Conservation (phyloP, 257 asterid genomes). For the Solanum sejunctum region DNA sequence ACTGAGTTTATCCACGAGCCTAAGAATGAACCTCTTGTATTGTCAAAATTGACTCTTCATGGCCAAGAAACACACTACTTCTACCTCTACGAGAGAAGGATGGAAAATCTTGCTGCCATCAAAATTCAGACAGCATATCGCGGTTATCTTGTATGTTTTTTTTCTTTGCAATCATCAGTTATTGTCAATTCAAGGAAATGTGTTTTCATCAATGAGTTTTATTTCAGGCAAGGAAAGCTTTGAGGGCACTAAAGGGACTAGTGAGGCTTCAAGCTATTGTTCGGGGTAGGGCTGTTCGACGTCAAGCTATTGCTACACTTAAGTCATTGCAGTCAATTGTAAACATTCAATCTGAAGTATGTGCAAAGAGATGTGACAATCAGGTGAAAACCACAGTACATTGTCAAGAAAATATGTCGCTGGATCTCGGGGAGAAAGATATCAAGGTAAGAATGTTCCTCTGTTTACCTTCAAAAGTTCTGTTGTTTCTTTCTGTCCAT, state of each 20-base stretch:
- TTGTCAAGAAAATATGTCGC: conserved; percentile 23
- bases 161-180: background rate
- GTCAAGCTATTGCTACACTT: conserved; percentile 71
- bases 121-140: conserved; percentile 77
- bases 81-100: conserved; percentile 2
- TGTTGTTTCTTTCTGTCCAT: background rate
- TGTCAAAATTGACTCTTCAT: background rate
- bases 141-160: conserved; percentile 55
- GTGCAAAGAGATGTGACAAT: conserved; percentile 49
- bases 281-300: conserved; percentile 88
- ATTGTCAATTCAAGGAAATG: background rate
- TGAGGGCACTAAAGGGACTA: conserved; percentile 71
- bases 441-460: conserved; percentile 33
- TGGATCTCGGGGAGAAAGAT: conserved; percentile 46
- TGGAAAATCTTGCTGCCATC: conserved; percentile 38
- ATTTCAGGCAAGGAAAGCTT: conserved; percentile 78
- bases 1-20: conserved; percentile 2
- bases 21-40: conserved; percentile 7
- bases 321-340: conserved; percentile 80
- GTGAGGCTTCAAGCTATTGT: conserved; percentile 91
- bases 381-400: conserved; percentile 23
- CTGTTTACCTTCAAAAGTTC: background rate
- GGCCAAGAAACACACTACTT: background rate
- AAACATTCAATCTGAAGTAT: conserved; percentile 67
- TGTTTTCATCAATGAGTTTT: background rate